Percentiles rank a stretch among this genome's conserved stretches.
phyloP scores from a whole-genome alignment of 2,329 filamentous ascomycete species.

The Pezicula radicicola region DNA sequence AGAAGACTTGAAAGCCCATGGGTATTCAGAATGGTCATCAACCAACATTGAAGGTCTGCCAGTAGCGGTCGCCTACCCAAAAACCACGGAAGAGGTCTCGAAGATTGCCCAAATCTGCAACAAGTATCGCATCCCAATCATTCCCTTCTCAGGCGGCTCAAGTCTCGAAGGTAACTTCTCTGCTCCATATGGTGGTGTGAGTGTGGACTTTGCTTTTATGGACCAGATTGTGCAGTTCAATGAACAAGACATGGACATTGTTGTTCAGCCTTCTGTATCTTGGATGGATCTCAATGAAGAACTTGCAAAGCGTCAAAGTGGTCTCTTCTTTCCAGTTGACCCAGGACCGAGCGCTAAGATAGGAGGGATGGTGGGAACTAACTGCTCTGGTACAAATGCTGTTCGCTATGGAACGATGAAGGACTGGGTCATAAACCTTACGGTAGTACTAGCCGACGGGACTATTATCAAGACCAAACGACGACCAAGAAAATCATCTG shows the following conservation, averaged over 20 bases:
- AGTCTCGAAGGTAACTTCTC: slow-evolving; percentile 90
- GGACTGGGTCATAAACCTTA: slow-evolving; percentile 82
- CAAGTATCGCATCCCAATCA: slow-evolving; percentile 78
- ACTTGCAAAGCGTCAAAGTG: slow-evolving; percentile 63
- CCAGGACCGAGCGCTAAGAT: slow-evolving; percentile 70
- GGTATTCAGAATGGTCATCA: slow-evolving; percentile 67
- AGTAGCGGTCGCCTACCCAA: slow-evolving; percentile 62
- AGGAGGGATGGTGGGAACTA: slow-evolving; percentile 80
- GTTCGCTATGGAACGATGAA: slow-evolving; percentile 85
- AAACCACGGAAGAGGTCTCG: slow-evolving; percentile 57
- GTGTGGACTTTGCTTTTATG: slow-evolving; percentile 88
- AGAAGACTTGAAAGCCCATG: slow-evolving; percentile 58
- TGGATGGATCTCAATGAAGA: slow-evolving; percentile 86
- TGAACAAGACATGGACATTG: slow-evolving; percentile 86
- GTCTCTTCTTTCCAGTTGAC: slow-evolving; percentile 88
- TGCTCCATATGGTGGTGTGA: slow-evolving; percentile 81
- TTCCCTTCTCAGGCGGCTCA: slow-evolving; percentile 78
- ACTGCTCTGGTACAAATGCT: slow-evolving; percentile 75
- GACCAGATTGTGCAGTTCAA: slow-evolving; percentile 76
- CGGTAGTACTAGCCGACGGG: slow-evolving; percentile 76
- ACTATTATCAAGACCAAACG: slow-evolving; percentile 75
- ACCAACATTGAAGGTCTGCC: slow-evolving; percentile 58
- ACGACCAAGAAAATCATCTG: slow-evolving; percentile 76
- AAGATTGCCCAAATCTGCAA: slow-evolving; percentile 66
- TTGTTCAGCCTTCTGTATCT: slow-evolving; percentile 87